These are phyloP conservation scores for Alternaria ethzedia DNA, from an alignment of 2,329 filamentous ascomycete species.

Conservation along the genomic window DNA sequence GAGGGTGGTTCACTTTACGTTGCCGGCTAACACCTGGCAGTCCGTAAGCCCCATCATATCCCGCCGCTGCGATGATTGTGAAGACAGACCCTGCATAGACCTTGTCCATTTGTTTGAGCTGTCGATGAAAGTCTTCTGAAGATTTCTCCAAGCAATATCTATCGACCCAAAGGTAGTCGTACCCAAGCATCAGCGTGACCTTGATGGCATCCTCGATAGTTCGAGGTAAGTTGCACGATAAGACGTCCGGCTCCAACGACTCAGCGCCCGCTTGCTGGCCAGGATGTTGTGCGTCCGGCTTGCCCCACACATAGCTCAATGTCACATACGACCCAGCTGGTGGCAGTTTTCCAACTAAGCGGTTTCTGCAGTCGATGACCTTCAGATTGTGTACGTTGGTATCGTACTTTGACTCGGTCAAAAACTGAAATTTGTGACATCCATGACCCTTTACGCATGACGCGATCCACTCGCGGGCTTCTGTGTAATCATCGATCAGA, in stretches of 20 bases:
- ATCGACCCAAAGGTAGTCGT: not conserved
- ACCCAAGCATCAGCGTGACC: not conserved
- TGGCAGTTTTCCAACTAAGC: not conserved
- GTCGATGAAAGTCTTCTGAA: not conserved
- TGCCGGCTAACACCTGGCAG: not conserved
- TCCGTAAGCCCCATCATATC: not conserved
- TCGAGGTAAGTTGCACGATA: not conserved
- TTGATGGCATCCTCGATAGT: not conserved
- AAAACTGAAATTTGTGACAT: not conserved
- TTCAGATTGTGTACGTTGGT: not conserved
- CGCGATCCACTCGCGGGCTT: not conserved
- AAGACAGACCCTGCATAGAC: not conserved
- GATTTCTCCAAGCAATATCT: not conserved
- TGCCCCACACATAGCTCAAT: not conserved
- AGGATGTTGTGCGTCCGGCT: not conserved
- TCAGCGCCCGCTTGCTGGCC: not conserved
- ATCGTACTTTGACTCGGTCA: not conserved
- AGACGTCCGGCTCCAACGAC: not conserved
- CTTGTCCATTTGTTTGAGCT: not conserved
- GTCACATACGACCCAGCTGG: not conserved
- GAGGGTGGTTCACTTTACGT: not conserved
- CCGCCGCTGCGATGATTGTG: not conserved
- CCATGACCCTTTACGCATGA: not conserved
- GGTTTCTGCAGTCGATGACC: not conserved
- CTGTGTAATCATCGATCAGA: not conserved